These are phyloP conservation scores for Picea abies DNA, from an alignment of 83 land plant species.

Conservation along the genomic window DNA sequence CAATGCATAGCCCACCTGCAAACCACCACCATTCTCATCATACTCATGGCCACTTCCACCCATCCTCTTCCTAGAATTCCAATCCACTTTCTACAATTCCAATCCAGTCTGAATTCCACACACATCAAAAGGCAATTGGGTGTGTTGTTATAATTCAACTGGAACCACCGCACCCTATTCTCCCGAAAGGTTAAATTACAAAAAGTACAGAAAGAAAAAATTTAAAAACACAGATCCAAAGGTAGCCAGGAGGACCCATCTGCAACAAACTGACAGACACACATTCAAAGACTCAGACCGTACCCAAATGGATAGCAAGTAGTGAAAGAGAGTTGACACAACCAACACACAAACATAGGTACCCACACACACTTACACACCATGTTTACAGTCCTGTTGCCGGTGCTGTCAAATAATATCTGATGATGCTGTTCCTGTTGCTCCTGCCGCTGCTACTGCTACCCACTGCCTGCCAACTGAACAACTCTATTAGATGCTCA, in stretches of 20 bases:
- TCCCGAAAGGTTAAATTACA: background rate
- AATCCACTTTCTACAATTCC: too few species aligned
- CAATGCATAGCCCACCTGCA: slow-evolving; percentile 13
- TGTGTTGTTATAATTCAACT: too few species aligned
- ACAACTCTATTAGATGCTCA: too few species aligned
- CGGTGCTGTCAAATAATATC: slow-evolving; percentile 9
- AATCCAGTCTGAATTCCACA: too few species aligned
- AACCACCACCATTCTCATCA: background rate
- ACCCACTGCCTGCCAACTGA: slow-evolving; percentile 15
- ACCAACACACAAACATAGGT: background rate
- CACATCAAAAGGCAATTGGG: too few species aligned
- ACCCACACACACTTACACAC: slow-evolving; percentile 6
- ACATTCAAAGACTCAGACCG: slow-evolving; percentile 12
- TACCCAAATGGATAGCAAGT: background rate
- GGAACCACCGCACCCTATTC: background rate
- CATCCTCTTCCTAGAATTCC: too few species aligned
- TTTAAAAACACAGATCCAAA: slow-evolving; percentile 4
- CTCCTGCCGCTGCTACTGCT: too few species aligned
- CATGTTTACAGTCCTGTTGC: slow-evolving; percentile 15
- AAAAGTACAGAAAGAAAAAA: background rate
- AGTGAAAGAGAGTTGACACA: background rate
- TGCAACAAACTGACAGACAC: slow-evolving; percentile 20
- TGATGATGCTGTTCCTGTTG: background rate
- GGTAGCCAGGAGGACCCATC: slow-evolving; percentile 15
- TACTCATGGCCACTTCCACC: too few species aligned